phyloP scores from a whole-genome alignment of 2,329 filamentous ascomycete genomes.

The Aspergillus proliferans region DNA sequence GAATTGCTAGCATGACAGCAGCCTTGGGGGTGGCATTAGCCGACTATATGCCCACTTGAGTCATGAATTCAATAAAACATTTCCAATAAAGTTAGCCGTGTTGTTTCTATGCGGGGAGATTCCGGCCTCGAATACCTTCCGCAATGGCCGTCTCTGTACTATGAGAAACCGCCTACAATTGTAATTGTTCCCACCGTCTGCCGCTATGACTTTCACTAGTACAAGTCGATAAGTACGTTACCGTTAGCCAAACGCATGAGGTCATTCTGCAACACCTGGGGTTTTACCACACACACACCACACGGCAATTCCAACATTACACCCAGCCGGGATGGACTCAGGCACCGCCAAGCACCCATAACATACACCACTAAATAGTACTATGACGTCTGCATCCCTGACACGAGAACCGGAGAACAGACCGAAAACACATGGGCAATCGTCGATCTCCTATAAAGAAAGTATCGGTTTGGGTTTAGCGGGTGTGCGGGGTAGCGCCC shows the following conservation, averaged over 20 bases:
- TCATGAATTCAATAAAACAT: no score
- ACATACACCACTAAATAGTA: conserved; percentile 27
- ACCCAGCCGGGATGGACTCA: conserved; percentile 29
- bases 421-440: conserved; percentile 37
- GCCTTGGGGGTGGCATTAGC: no score
- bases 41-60: no score
- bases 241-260: conserved; percentile 43
- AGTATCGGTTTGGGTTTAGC: no score
- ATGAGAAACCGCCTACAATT: conserved; percentile 15
- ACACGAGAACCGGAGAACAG: no score
- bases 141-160: no score
- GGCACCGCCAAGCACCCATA: conserved; percentile 40
- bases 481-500: no score
- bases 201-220: conserved; percentile 26
- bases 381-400: conserved; percentile 42
- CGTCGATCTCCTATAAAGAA: no score
- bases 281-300: conserved; percentile 52
- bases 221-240: conserved; percentile 34
- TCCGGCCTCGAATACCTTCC: no score
- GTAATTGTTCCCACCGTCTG: conserved; percentile 18
- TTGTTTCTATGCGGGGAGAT: no score
- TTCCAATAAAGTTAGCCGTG: no score
- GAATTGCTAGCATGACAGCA: no score
- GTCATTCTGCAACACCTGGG: conserved; percentile 35
- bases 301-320: conserved; percentile 48